phyloP scores from a whole-genome alignment of 139 green algal species.

The Volvox africanus region DNA sequence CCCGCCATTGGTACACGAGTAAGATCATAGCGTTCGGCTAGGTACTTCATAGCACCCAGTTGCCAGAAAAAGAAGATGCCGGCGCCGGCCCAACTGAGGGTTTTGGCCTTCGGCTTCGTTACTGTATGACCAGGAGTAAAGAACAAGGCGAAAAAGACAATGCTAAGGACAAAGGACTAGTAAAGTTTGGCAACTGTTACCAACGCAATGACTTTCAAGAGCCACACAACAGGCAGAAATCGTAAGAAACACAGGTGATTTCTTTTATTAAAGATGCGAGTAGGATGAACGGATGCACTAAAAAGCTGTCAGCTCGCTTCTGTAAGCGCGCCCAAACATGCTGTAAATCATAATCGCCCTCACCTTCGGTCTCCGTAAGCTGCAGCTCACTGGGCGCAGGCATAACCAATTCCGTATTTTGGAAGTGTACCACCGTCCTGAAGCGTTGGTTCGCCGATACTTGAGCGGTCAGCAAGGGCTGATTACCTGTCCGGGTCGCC shows the following conservation, averaged over 20 bases:
- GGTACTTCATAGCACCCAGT: slow-evolving; percentile 70
- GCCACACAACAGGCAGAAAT: no score
- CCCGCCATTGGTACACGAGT: slow-evolving; percentile 67
- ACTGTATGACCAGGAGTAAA: neutral
- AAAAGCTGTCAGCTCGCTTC: no score
- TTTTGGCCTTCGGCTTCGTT: slow-evolving; percentile 15
- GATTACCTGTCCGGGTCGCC: neutral
- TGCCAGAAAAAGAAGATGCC: slow-evolving; percentile 68
- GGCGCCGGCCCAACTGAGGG: slow-evolving; percentile 32
- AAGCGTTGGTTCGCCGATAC: neutral
- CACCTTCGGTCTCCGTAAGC: neutral
- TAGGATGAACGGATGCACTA: no score
- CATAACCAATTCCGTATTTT: neutral
- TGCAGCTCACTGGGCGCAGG: neutral
- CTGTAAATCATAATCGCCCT: no score
- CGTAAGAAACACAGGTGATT: no score
- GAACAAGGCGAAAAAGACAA: neutral
- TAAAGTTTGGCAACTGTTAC: no score
- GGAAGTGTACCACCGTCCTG: slow-evolving; percentile 13
- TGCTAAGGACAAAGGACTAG: no score
- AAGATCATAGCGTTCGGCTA: slow-evolving; percentile 67
- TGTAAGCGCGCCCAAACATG: no score
- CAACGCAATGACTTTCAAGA: no score
- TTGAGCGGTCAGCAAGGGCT: neutral
- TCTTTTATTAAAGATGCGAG: no score